Evolutionary conservation across 2,329 filamentous ascomycete genomes (phyloP).

Genomic region (Alternaria postmessia): DNA sequence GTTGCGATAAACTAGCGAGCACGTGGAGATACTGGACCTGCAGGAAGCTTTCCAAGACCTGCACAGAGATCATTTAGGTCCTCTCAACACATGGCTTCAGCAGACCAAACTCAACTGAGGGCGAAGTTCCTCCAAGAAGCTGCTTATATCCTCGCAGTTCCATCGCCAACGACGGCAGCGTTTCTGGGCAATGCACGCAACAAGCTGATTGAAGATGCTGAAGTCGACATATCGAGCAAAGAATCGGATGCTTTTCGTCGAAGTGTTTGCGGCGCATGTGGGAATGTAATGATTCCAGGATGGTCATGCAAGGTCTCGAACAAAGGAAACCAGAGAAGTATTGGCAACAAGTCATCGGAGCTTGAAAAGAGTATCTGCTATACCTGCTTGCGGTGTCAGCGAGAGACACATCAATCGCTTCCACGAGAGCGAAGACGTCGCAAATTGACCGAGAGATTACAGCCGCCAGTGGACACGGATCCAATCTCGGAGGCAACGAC

Average conservation of each 20-base stretch:
- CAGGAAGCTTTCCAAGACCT: constrained; percentile 20
- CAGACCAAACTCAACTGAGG: constrained; percentile 29
- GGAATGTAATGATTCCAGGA: constrained; percentile 49
- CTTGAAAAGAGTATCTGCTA: constrained; percentile 35
- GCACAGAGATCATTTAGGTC: constrained; percentile 12
- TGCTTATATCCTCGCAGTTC: constrained; percentile 39
- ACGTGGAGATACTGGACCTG: constrained; percentile 15
- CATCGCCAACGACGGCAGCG: constrained; percentile 46
- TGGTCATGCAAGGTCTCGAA: constrained; percentile 41
- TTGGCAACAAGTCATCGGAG: constrained; percentile 14
- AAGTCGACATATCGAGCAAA: constrained; percentile 35
- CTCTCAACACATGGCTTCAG: constrained; percentile 28
- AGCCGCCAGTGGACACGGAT: constrained; percentile 7
- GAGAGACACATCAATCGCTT: constrained; percentile 38
- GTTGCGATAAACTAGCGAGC: constrained; percentile 21
- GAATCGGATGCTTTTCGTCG: constrained; percentile 42
- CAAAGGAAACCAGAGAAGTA: constrained; percentile 10
- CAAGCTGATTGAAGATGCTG: constrained; percentile 39
- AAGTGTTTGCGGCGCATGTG: constrained; percentile 50
- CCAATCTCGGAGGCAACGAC: constrained; percentile 3
- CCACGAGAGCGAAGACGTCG: constrained; percentile 22
- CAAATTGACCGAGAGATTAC: constrained; percentile 27
- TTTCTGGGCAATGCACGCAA: constrained; percentile 41
- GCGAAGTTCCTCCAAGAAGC: constrained; percentile 47
- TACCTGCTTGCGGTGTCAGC: constrained; percentile 43